phyloP scores from a whole-genome alignment of 495 filamentous ascomycete genomes.

The Podospora fimiseda region DNA sequence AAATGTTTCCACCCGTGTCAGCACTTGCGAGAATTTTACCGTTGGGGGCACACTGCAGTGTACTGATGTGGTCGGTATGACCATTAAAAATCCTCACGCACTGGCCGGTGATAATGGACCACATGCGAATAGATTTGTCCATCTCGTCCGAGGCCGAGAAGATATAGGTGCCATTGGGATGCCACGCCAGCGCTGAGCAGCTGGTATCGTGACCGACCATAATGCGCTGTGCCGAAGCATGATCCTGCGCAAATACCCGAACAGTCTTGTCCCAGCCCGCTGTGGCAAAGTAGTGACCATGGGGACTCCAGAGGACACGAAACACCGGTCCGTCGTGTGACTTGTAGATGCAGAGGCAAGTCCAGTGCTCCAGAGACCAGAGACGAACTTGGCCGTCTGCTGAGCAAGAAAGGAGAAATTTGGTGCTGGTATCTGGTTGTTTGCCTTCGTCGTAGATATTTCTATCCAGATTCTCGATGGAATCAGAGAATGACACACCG shows the following conservation, averaged over 20 bases:
- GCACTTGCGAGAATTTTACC: slow-evolving; percentile 85
- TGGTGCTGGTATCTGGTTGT: slow-evolving; percentile 56
- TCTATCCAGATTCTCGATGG: slow-evolving; percentile 46
- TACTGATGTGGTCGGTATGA: slow-evolving; percentile 75
- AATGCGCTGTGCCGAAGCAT: slow-evolving; percentile 80
- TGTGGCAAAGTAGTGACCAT: slow-evolving; percentile 91
- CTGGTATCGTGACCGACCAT: slow-evolving; percentile 87
- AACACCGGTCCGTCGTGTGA: slow-evolving; percentile 83
- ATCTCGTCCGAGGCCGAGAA: slow-evolving; percentile 75
- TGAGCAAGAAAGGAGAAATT: slow-evolving; percentile 78
- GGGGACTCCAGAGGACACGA: slow-evolving; percentile 85
- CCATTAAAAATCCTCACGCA: slow-evolving; percentile 89
- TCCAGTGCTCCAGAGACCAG: slow-evolving; percentile 87
- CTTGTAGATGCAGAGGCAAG: slow-evolving; percentile 87
- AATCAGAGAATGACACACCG: slow-evolving; percentile 81
- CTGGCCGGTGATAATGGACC: slow-evolving; percentile 78
- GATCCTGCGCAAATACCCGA: slow-evolving; percentile 83
- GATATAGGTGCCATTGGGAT: slow-evolving; percentile 85
- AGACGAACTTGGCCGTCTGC: slow-evolving; percentile 81
- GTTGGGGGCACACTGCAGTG: slow-evolving; percentile 75
- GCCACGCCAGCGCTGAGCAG: slow-evolving; percentile 79
- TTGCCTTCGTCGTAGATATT: slow-evolving; percentile 37
- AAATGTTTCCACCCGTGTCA: slow-evolving; percentile 76
- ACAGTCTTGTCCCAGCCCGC: slow-evolving; percentile 83
- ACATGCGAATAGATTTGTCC: slow-evolving; percentile 94